Conservation (phyloP, 2,329 filamentous ascomycete species). For the Neocucurbitaria cava region DNA sequence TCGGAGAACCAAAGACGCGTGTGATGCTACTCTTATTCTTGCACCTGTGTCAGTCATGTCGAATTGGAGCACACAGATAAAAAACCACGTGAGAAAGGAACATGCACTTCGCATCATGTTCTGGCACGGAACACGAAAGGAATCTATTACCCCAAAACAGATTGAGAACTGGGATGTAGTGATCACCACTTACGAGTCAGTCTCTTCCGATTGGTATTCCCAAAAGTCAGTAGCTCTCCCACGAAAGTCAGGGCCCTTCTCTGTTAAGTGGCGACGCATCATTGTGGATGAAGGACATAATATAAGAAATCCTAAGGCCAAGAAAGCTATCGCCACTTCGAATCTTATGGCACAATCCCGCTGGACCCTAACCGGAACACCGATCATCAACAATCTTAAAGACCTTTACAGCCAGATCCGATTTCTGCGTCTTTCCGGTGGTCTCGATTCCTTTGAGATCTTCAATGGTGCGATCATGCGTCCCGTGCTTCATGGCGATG, state of each 20-base stretch:
- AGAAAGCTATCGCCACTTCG: constrained; percentile 72
- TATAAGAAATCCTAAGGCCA: constrained; percentile 79
- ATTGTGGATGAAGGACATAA: constrained; percentile 61
- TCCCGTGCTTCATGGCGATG: constrained; percentile 66
- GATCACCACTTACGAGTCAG: constrained; percentile 82
- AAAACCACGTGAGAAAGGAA: constrained; percentile 72
- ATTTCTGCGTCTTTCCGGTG: constrained; percentile 78
- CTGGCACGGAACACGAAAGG: constrained; percentile 72
- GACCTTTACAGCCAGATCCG: constrained; percentile 82
- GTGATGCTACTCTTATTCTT: constrained; percentile 75
- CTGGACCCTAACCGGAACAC: constrained; percentile 70
- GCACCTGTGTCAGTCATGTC: constrained; percentile 87
- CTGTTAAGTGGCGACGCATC: constrained; percentile 76
- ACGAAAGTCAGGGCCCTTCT: constrained; percentile 58
- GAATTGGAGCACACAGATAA: constrained; percentile 85
- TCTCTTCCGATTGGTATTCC: constrained; percentile 70
- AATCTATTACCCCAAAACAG: constrained; percentile 58
- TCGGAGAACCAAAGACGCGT: constrained; percentile 22
- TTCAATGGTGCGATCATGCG: constrained; percentile 77
- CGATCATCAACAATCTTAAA: constrained; percentile 81
- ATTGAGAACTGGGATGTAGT: constrained; percentile 75
- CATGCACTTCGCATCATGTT: constrained; percentile 70
- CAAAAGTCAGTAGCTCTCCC: constrained; percentile 47
- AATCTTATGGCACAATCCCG: constrained; percentile 72
- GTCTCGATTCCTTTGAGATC: constrained; percentile 73